Evolutionary conservation across 2,329 filamentous ascomycete genomes (phyloP), one percentile per base, ranked within the genome.

Genomic region (Colletotrichum aenigma): DNA sequence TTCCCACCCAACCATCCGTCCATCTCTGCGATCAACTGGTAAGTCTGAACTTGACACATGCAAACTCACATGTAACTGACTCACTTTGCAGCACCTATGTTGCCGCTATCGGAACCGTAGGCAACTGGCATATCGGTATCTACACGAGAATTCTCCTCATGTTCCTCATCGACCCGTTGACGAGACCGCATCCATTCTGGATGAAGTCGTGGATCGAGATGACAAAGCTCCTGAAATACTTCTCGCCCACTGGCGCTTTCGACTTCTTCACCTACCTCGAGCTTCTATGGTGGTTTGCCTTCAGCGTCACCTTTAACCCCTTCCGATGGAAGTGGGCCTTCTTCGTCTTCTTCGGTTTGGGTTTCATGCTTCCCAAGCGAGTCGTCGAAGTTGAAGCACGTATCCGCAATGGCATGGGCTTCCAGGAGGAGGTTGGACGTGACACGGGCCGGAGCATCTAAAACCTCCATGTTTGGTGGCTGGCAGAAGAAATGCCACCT

Each of bases 231-330:
- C 86, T 97, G 75, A 97, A 97, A 84, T 83, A 84, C 3, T 88
- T 89, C 13, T 92, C 93, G 4, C 95, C 95, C 0, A 94, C 92
- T 0, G 92, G 91, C 0, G 94, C 95, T 0, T 96, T 97, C 80
- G 95, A 97, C 82, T 97, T 97, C 86, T 97, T 97, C 82, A 97
- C 95, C 0, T 97, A 97, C 80, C 89, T 94, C 0, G 95, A 98
- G 84, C 86, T 97, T 66, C 81, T 97, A 6, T 97, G 94, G 88
- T 97, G 95, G 95, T 97, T 96, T 78, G 82, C 92, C 7, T 97
- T 97, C 81, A 93, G 93, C 72, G 92, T 96, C 56, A 86, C 89
- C 6, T 89, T 97, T 79, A 97, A 97, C 81, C 95, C 95, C 0
- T 97, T 97, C 84, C 87, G 95, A 10, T 97, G 95, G 95, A 97